Percentiles rank a stretch among this genome's conserved stretches.
phyloP scores from a whole-genome alignment of 2,329 filamentous ascomycete species.

The Sordariomycetes sp. region DNA sequence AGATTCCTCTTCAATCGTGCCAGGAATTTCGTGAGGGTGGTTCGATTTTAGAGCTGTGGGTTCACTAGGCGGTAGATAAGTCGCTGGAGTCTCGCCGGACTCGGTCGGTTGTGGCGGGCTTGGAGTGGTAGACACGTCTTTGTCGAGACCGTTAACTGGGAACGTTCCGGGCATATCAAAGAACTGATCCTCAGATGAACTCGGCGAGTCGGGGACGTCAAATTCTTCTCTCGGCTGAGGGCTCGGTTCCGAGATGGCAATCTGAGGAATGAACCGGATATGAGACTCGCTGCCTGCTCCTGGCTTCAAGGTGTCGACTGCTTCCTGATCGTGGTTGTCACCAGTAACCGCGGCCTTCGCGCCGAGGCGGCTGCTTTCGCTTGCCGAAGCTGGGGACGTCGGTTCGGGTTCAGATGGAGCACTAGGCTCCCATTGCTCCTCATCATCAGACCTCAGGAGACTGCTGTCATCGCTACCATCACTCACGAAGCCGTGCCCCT shows the following conservation, averaged over 20 bases:
- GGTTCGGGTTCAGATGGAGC: background rate
- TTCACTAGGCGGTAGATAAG: background rate
- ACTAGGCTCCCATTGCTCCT: conserved; percentile 14
- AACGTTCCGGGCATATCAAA: conserved; percentile 48
- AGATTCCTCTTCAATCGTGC: conserved; percentile 18
- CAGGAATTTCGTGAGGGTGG: background rate
- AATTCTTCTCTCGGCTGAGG: conserved; percentile 4
- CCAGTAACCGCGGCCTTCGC: background rate
- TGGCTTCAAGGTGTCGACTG: background rate
- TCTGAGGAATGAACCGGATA: conserved; percentile 22
- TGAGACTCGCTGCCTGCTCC: background rate
- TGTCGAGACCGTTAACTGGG: conserved; percentile 21
- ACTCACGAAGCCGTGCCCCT: conserved; percentile 48
- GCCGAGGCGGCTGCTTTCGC: background rate
- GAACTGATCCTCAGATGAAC: conserved; percentile 13
- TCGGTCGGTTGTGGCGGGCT: background rate
- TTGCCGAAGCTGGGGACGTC: background rate
- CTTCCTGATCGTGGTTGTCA: background rate
- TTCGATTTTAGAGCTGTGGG: background rate
- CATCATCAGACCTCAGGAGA: conserved; percentile 16
- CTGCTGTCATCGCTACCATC: conserved; percentile 8
- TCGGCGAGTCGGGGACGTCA: conserved; percentile 1
- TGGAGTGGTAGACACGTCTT: background rate
- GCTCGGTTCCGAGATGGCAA: conserved; percentile 29
- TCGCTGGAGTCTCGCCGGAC: background rate